These are phyloP conservation scores for Aspergillus fumigatus DNA, from an alignment of 2,329 filamentous ascomycete species.

Conservation along the genomic window DNA sequence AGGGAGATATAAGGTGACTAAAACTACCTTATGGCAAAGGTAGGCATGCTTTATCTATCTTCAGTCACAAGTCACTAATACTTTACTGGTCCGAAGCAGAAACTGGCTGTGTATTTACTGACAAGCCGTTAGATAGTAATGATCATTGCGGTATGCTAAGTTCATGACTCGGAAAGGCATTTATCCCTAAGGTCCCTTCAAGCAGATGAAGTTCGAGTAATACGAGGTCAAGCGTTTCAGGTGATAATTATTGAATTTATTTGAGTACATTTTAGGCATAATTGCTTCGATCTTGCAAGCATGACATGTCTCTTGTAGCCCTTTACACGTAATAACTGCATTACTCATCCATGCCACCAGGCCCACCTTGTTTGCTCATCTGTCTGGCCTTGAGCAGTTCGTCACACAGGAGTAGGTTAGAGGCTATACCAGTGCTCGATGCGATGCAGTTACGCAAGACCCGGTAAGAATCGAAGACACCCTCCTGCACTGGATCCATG, in stretches of 20 bases:
- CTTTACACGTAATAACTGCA: conserved; percentile 19
- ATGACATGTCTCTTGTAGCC: conserved; percentile 15
- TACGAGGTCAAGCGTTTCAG: neutral
- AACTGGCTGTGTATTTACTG: neutral
- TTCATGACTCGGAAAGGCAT: neutral
- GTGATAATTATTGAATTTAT: conserved; percentile 8
- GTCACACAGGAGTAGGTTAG: conserved; percentile 90
- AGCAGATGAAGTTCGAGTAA: neutral
- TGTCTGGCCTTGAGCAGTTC: conserved; percentile 96
- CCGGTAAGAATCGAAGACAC: conserved; percentile 93
- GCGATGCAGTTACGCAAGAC: conserved; percentile 91
- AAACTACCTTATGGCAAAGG: too few relatives aligned
- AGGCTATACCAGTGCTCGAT: conserved; percentile 90
- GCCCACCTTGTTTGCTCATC: conserved; percentile 60
- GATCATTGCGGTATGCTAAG: neutral
- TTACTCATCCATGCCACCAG: conserved; percentile 42
- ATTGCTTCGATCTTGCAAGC: conserved; percentile 17
- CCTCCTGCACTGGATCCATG: conserved; percentile 90
- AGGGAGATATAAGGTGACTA: neutral
- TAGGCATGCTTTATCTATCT: neutral
- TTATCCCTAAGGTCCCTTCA: neutral
- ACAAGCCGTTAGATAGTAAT: neutral
- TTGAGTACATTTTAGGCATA: conserved; percentile 16
- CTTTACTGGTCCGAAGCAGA: neutral
- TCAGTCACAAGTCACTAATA: neutral